phyloP scores from a whole-genome alignment of 208 protist species.

The Blastocrithidia nonstop region DNA sequence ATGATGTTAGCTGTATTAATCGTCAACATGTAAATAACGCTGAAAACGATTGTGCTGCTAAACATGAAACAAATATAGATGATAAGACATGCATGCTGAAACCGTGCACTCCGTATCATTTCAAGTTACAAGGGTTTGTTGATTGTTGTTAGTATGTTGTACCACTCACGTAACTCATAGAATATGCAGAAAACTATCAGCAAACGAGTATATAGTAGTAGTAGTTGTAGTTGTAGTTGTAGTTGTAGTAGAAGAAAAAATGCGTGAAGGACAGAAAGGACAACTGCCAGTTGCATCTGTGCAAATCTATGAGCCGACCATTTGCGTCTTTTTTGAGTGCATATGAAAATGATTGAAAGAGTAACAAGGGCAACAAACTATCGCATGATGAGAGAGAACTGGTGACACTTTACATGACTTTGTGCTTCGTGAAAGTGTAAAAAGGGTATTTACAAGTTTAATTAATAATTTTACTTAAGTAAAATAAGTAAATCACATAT shows the following conservation, averaged over 20 bases:
- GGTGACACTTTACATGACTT: constrained; percentile 39
- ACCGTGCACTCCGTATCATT: constrained; percentile 54
- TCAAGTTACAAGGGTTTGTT: constrained; percentile 74
- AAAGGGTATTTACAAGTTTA: too few relatives aligned
- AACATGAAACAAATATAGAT: too few relatives aligned
- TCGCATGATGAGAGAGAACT: constrained; percentile 31
- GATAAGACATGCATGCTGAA: constrained; percentile 10
- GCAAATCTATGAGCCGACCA: constrained; percentile 8
- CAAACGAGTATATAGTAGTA: too few relatives aligned
- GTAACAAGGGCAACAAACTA: constrained; percentile 45
- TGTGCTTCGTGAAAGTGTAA: constrained; percentile 35
- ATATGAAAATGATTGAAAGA: constrained; percentile 19
- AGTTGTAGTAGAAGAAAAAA: too few relatives aligned
- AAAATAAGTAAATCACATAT: too few relatives aligned
- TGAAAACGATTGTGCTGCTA: not conserved
- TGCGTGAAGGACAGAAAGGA: too few relatives aligned
- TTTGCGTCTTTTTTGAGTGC: constrained; percentile 21
- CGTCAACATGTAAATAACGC: not conserved
- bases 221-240: too few relatives aligned
- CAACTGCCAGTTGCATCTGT: constrained; percentile 9
- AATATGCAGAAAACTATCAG: too few relatives aligned
- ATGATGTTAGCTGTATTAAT: too few relatives aligned
- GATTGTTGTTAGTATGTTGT: constrained; percentile 79
- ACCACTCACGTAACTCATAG: too few relatives aligned
- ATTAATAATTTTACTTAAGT: too few relatives aligned